These are phyloP conservation scores for Pichia sp. DNA, from an alignment of 1,139 yeast genomes.

Conservation along the genomic window DNA sequence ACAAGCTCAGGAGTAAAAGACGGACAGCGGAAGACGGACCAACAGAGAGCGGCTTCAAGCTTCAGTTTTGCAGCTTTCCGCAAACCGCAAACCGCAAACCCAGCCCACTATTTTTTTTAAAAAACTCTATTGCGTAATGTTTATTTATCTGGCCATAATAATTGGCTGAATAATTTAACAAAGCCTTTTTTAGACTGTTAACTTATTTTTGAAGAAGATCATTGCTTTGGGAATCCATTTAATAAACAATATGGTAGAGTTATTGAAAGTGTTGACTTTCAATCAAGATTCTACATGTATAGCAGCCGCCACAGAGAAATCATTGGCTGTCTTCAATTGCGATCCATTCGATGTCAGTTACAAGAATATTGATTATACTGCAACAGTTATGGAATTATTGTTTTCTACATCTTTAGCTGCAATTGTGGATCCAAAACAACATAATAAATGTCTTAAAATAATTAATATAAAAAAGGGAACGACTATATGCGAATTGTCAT, in stretches of 20 bases:
- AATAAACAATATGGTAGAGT: not conserved
- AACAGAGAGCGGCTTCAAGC: too few relatives aligned
- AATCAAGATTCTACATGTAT: slow-evolving; percentile 89
- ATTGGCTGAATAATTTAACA: too few relatives aligned
- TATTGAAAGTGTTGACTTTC: slow-evolving; percentile 45
- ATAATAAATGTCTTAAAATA: slow-evolving; percentile 31
- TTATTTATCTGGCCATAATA: too few relatives aligned
- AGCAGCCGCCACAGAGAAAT: slow-evolving; percentile 70
- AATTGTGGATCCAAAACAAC: slow-evolving; percentile 61
- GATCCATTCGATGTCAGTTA: slow-evolving; percentile 83
- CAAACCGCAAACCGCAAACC: too few relatives aligned
- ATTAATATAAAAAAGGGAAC: slow-evolving; percentile 56
- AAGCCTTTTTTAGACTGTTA: too few relatives aligned
- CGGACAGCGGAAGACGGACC: too few relatives aligned
- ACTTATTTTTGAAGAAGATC: too few relatives aligned
- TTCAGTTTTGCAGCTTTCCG: too few relatives aligned
- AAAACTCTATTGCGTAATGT: too few relatives aligned
- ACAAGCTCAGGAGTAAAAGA: too few relatives aligned
- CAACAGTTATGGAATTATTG: slow-evolving; percentile 82
- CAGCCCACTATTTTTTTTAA: too few relatives aligned
- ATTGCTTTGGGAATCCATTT: not conserved
- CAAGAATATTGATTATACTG: slow-evolving; percentile 45
- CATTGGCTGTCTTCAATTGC: slow-evolving; percentile 84
- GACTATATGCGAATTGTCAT: slow-evolving; percentile 74
- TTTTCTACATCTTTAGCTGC: slow-evolving; percentile 86